phyloP scores from a whole-genome alignment of 495 filamentous ascomycete genomes.

The Penicillium robsamsonii region DNA sequence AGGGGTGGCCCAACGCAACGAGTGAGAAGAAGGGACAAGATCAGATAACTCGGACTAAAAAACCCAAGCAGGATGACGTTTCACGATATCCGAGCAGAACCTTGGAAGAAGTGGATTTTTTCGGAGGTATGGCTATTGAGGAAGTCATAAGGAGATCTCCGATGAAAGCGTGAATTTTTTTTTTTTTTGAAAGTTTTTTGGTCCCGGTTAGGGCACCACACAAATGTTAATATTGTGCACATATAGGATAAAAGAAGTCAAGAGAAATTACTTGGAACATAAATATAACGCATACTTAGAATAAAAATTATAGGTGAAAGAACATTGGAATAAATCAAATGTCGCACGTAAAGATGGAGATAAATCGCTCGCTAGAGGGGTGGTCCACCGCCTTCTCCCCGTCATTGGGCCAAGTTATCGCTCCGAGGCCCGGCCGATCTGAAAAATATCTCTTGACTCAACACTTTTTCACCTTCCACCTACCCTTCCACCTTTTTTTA shows the following conservation, averaged over 20 bases:
- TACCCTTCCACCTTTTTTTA: conserved; percentile 10
- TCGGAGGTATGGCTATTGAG: conserved; percentile 11
- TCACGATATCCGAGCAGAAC: conserved; percentile 11
- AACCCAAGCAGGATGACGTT: conserved; percentile 26
- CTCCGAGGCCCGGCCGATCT: conserved; percentile 34
- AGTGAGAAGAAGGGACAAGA: conserved; percentile 27
- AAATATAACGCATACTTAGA: no score
- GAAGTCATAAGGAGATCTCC: conserved; percentile 9
- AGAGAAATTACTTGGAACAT: background rate
- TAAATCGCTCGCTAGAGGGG: conserved; percentile 17
- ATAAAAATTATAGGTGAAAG: background rate
- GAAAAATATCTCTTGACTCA: conserved; percentile 26
- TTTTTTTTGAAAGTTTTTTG: background rate
- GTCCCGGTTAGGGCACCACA: background rate
- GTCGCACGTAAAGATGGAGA: conserved; percentile 1
- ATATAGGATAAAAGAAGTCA: background rate
- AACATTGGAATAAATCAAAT: background rate
- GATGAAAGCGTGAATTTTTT: background rate
- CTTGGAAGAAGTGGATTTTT: conserved; percentile 14
- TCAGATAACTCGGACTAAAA: conserved; percentile 31
- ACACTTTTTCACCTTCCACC: conserved; percentile 19
- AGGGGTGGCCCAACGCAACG: conserved; percentile 18
- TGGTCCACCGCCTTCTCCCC: conserved; percentile 17
- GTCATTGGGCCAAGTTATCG: conserved; percentile 19
- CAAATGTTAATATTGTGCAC: background rate